Conservation (phyloP, 192 early-diverging fungal species). For the Fimicolochytrium jonesii region DNA sequence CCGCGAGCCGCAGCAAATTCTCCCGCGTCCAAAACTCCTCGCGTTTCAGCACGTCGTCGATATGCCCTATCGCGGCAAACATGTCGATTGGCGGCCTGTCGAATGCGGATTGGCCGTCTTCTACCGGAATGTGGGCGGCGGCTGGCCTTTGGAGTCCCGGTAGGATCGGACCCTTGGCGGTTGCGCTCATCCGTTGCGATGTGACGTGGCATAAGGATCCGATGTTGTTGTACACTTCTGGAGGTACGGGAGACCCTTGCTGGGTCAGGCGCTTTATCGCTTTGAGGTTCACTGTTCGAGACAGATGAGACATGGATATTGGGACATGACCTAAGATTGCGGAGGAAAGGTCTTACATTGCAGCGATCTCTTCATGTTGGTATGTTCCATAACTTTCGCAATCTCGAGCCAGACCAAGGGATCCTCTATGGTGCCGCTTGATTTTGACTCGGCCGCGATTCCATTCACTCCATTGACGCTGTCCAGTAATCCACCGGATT, state of each 20-base stretch:
- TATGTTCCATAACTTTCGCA: background rate
- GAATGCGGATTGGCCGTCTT: no score
- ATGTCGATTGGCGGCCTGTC: no score
- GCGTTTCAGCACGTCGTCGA: no score
- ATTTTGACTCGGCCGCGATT: background rate
- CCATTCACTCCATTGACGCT: background rate
- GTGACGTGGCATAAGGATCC: constrained; percentile 73
- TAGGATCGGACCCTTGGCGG: no score
- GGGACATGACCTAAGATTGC: no score
- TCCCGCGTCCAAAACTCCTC: no score
- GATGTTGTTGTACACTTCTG: constrained; percentile 85
- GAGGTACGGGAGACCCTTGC: constrained; percentile 16
- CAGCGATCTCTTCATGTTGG: constrained; percentile 3
- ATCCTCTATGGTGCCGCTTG: background rate
- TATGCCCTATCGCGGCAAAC: no score
- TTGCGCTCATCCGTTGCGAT: no score
- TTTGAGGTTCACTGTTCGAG: constrained; percentile 28
- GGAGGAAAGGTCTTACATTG: background rate
- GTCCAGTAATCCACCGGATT: background rate
- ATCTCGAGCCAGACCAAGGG: constrained; percentile 1
- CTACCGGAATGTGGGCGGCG: no score
- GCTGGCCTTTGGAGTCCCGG: no score
- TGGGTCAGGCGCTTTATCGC: constrained; percentile 26
- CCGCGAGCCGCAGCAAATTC: no score
- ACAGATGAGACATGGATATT: background rate